Conservation (phyloP, 1,139 yeast species). For the Saccharomyces pastorianus region DNA sequence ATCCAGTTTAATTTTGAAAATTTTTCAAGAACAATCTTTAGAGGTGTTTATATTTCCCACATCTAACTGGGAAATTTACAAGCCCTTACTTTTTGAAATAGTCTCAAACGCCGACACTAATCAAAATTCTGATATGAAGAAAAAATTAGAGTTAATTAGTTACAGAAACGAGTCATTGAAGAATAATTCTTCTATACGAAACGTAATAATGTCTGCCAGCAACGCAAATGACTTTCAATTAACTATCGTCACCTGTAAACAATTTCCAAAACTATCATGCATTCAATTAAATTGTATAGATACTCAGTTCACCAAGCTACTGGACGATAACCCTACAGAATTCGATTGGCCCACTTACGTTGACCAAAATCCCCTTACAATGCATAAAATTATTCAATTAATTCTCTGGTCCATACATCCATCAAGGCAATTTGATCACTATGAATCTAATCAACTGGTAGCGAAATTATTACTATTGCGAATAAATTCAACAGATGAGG, state of each 20-base stretch:
- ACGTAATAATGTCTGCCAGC: neutral
- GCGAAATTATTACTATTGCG: constrained; percentile 27
- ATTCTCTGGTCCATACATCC: constrained; percentile 31
- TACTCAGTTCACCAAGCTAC: constrained; percentile 16
- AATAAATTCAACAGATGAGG: constrained; percentile 22
- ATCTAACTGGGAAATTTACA: constrained; percentile 53
- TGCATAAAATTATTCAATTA: constrained; percentile 24
- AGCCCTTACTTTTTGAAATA: constrained; percentile 43
- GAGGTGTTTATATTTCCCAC: constrained; percentile 73
- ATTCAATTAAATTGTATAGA: constrained; percentile 18
- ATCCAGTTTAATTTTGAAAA: constrained; percentile 35
- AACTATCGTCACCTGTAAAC: neutral
- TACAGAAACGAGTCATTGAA: constrained; percentile 67
- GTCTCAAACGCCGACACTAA: constrained; percentile 32
- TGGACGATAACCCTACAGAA: constrained; percentile 25
- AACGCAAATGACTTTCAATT: neutral
- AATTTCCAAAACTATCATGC: neutral
- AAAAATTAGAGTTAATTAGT: constrained; percentile 52
- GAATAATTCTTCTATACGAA: constrained; percentile 35
- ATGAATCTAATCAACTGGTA: constrained; percentile 28
- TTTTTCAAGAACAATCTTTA: constrained; percentile 48
- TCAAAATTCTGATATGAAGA: constrained; percentile 32
- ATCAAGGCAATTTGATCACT: constrained; percentile 21
- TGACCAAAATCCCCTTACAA: constrained; percentile 22
- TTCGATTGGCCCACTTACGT: constrained; percentile 29